Base-by-base conservation (phyloP, 2,329 filamentous ascomycete species). In the Boeremia exigua region DNA sequence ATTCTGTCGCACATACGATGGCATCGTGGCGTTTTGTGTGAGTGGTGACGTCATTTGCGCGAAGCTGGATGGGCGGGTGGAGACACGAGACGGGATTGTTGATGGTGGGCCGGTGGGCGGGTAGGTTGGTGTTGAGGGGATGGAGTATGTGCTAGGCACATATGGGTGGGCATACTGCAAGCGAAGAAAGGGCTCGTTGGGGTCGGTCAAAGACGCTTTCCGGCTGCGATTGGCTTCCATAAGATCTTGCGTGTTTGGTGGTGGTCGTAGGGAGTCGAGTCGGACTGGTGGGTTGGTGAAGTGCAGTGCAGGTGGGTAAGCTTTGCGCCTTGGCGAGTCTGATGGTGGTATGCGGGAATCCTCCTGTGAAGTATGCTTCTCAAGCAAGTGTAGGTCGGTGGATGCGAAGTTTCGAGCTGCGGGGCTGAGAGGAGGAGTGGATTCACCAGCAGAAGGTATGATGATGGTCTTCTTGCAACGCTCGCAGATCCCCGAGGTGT, bases 191-290 rank as follows among this genome's bases (percentile, higher is more conserved):
- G 68, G 63, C 23, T 72, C 68, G 46, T 69, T 66, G 12, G 69
- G 67, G 27, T 73, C 69, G 1, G 65, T 71, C 3, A 74, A 58
- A 1, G 71, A 74, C 8, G 56, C 15, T 32, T 73, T 73, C n/a
- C 70, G 62, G 7, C 58, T 46, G n/a, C 62, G 60, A 2, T 45
- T 33, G 1, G 49, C 40, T 56, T 65, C 61, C n/a, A 42, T 28
- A 12, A 54, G 23, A 8, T 54, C 37, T 12, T 60, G 59, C 2
- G 57, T 46, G 8, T 43, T 43, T n/a, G 61, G 62, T 28, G 65
- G 65, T 17, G 71, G 64, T 7, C 50, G 61, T 3, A 74, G 58
- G 8, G 69, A 68, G n/a, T 70, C 70, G n/a, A 70, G 61, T 8
- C 71, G 67, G 37, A 66, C 66, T 6, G 71, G 69, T n/a, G 56